These are phyloP conservation scores for Apiospora arundinis DNA, from an alignment of 2,329 filamentous ascomycete species.

Conservation along the genomic window DNA sequence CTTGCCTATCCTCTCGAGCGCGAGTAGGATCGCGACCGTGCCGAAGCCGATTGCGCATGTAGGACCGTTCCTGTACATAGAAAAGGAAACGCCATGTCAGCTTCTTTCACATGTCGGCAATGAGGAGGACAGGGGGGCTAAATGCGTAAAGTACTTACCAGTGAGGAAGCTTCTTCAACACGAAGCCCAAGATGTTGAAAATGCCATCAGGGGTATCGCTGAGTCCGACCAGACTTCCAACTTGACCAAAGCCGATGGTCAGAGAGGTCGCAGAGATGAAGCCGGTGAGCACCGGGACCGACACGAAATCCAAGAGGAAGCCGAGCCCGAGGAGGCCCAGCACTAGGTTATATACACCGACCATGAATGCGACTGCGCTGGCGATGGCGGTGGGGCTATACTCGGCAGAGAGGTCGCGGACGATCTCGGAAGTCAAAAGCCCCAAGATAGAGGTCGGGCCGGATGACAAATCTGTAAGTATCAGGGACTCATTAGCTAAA, in stretches of 20 bases:
- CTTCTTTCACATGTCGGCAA: background rate
- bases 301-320: slow-evolving; percentile 71
- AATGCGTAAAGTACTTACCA: slow-evolving; percentile 31
- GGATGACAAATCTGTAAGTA: slow-evolving; percentile 59
- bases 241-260: slow-evolving; percentile 69
- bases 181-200: slow-evolving; percentile 63
- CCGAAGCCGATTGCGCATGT: slow-evolving; percentile 66
- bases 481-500: slow-evolving; percentile 19
- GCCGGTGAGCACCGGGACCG: slow-evolving; percentile 66
- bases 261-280: slow-evolving; percentile 72
- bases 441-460: slow-evolving; percentile 71
- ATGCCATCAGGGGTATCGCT: slow-evolving; percentile 55
- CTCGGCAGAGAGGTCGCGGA: slow-evolving; percentile 57
- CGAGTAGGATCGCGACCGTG: slow-evolving; percentile 60
- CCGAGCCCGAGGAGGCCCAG: slow-evolving; percentile 68
- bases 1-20: slow-evolving; percentile 64
- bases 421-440: slow-evolving; percentile 66
- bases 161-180: slow-evolving; percentile 61
- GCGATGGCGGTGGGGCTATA: slow-evolving; percentile 63
- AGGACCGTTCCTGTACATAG: slow-evolving; percentile 52
- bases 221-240: slow-evolving; percentile 65
- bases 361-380: slow-evolving; percentile 67
- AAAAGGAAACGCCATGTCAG: background rate
- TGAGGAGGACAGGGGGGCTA: too few relatives aligned
- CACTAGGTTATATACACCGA: slow-evolving; percentile 65